Base-by-base conservation (phyloP, 257 asterid species). In the Solanum commersonii region DNA sequence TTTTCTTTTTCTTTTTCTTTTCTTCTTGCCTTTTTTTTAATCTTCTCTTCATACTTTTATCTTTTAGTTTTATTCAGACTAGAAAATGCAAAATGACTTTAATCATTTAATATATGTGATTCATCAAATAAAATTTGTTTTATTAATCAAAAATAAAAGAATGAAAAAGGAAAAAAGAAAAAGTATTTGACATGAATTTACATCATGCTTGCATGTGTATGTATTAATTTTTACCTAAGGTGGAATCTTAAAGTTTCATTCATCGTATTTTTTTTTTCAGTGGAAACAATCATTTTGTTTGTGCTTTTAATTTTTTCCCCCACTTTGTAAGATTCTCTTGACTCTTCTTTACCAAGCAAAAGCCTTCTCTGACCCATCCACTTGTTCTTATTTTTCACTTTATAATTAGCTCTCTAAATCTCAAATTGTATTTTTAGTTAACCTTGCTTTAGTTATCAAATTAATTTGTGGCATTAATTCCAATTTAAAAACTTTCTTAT, bases 341-440 rank as follows among this genome's bases (percentile, higher is more conserved):
- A 70, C 91, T 87, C 94, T 94, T 94, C 92, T 87, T 89, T 88
- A 68, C 84, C 90, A 92, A 93, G 92, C 94, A 90, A 93, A 90
- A 83, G 70, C 83, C 35, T 37, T 52, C 81, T 59, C 72, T 29
- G 49, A 71, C 79, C 33, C 27, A 27, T 52, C 67, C 33, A 11
- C 25, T 73, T 34, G 5, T 56, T 16, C 12, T 6, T 87, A 38
- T 85, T 90, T 83, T 74, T 42, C 87, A 34, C 81, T 83, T 89
- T 87, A 84, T 63, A 40, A 42, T 79, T 79, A 79, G 16, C 65
- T 42, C 84, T 77, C 35, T n/a, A 77, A 77, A 77, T 42, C 13
- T 77, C 60, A 40, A 18, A 25, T 52, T 11, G 52, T 84, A 22
- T 52, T 20, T 18, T 71, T 33, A 71, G 20, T 52, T 56, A 84